Percentiles rank a stretch among this genome's conserved stretches.
phyloP scores from a whole-genome alignment of 805 yeast genomes.

The Jamesozyma spencerorum region DNA sequence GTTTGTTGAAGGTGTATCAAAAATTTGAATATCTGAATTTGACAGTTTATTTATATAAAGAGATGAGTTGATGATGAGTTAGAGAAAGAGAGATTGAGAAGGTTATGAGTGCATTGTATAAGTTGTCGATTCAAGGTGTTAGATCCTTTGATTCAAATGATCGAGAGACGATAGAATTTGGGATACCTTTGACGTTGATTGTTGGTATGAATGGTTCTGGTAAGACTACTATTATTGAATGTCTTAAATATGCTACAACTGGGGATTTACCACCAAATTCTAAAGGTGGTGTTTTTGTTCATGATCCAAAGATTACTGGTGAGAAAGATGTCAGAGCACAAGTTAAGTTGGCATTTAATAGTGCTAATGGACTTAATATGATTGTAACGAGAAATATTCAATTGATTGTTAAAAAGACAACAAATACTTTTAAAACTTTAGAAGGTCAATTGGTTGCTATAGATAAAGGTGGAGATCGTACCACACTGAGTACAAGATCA shows the following conservation, averaged over 20 bases:
- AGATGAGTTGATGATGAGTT: background rate
- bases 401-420: conserved; percentile 50
- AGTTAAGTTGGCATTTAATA: conserved; percentile 75
- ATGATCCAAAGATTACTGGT: conserved; percentile 78
- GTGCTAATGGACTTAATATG: conserved; percentile 67
- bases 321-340: conserved; percentile 79
- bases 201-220: conserved; percentile 97
- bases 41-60: background rate
- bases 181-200: conserved; percentile 81
- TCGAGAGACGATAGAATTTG: conserved; percentile 80
- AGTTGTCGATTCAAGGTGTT: conserved; percentile 75
- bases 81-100: background rate
- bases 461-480: conserved; percentile 50
- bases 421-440: conserved; percentile 74
- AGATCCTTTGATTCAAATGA: conserved; percentile 84
- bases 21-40: too few species aligned
- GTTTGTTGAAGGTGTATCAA: too few species aligned
- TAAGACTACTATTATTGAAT: conserved; percentile 91
- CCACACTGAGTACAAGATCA: conserved; percentile 69
- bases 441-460: conserved; percentile 79
- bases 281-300: conserved; percentile 91
- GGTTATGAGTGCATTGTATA: conserved; percentile 37
- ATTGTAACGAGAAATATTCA: conserved; percentile 81
- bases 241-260: conserved; percentile 86
- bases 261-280: conserved; percentile 94